Evolutionary conservation across 208 protist species (phyloP).

Genomic region (Leishmania amazonensis): DNA sequence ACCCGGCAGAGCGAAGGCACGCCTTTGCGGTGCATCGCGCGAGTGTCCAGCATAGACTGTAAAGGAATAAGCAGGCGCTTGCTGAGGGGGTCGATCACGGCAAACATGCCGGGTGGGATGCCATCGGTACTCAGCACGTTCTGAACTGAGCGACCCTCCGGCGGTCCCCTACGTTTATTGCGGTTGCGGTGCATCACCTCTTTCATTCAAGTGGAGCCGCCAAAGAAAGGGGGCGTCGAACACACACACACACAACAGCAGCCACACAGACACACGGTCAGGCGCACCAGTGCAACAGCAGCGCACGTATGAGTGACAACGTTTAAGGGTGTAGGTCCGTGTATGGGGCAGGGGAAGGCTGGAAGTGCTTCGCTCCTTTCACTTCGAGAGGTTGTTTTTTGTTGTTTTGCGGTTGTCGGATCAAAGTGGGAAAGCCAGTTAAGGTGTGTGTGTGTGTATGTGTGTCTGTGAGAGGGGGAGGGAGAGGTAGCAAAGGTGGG

Average conservation of each 20-base stretch:
- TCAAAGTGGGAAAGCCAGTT: neutral
- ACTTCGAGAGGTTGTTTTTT: neutral
- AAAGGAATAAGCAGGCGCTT: constrained; percentile 73
- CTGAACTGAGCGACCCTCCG: constrained; percentile 33
- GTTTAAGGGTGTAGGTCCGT: neutral
- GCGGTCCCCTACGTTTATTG: constrained; percentile 19
- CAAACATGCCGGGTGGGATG: constrained; percentile 59
- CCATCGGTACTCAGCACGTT: constrained; percentile 61
- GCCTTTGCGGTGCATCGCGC: constrained; percentile 73
- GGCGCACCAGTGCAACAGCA: neutral
- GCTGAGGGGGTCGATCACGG: constrained; percentile 84
- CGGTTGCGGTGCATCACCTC: constrained; percentile 34
- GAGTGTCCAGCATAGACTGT: constrained; percentile 65
- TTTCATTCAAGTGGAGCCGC: neutral
- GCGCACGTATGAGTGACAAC: neutral
- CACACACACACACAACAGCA: neutral
- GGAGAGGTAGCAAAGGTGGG: neutral
- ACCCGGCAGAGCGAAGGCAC: constrained; percentile 84
- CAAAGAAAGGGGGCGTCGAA: neutral
- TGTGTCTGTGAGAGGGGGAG: neutral
- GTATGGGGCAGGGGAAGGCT: neutral
- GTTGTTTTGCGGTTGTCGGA: neutral
- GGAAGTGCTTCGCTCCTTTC: neutral
- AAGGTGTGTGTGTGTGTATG: neutral
- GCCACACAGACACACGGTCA: neutral